Evolutionary conservation across 176 grass and related monocot species (phyloP), one percentile per base, ranked within the genome.

Genomic region (Pontederia paniculata): DNA sequence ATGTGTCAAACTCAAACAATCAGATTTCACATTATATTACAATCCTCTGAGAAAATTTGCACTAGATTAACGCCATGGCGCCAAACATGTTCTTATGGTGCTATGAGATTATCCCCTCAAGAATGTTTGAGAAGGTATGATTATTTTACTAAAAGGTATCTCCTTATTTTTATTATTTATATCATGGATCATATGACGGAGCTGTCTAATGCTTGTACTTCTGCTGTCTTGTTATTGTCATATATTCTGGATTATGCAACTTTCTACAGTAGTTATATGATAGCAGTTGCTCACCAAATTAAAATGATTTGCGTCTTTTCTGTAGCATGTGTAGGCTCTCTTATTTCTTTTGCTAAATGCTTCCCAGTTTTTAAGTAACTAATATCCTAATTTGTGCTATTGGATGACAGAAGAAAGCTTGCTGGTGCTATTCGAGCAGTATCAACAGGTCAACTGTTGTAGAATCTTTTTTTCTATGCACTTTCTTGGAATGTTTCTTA

Each of bases 401-500:
- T 31, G 77, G 81, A 81, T 61, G 53, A 2, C 63, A 75, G 63
- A 18, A 10, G 9, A 2, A 78, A 60, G 70, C 23, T 52, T 70
- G 65, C 23, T 57, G 43, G 50, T 62, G 56, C 20, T 12, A 75
- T 78, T 66, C 54, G n/a, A n/a, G 58, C 69, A 63, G 65, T 66
- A 73, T 70, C 79, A 37, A 65, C 60, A 22, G 55, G 68, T 61
- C 77, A 71, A 61, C 69, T 71, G 78, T 47, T 55, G 16, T 37
- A 68, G 28, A 23, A 44, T 20, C 25, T 41, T 75, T 42, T 55
- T 50, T 20, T 18, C 13, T 19, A 3, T 0, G 69, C 14, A 23
- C 60, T 22, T 12, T 59, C 65, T 54, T 12, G 31, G 45, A 51
- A 47, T 53, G 50, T 16, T 43, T 63, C 51, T 52, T 23, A 54